Base-by-base conservation (phyloP, 2,329 filamentous ascomycete genomes). In the Penicillium sp. region DNA sequence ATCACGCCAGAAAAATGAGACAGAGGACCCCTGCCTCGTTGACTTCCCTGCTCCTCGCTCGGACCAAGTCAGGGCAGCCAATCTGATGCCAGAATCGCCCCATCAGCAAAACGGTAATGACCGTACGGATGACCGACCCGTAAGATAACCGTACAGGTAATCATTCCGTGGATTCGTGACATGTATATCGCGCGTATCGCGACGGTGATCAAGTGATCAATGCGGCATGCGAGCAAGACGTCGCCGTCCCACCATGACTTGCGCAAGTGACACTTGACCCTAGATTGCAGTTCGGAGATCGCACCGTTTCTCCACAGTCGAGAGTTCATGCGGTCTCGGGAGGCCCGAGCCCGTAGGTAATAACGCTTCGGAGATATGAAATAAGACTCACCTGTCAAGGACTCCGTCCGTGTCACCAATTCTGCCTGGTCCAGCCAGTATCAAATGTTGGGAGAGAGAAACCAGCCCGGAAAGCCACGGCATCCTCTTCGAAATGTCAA, bases 381-480 rank as follows among this genome's bases (percentile, higher is more conserved):
- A 66, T 58, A 62, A 57, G 63, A 63, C 90, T 87, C 85, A 97
- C 92, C 90, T 95, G 78, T 97, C 92, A 73, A 96, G 77, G 70
- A 85, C 80, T 58, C 90, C 86, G 71, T 95, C 82, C 25, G 87
- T 83, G 64, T 82, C 81, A 68, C 88, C 90, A 58, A 95, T 73
- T 73, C 75, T 82, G 64, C 90, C 89, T 58, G 89, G 89, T 22
- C 91, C 90, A 64, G 79, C 78, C 66, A 92, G 74, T 64, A 85
- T 80, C 61, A 84, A 79, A 79, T 88, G 86, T 74, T 94, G 90
- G 61, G 87, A 70, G 72, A 96, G 81, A 51, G 88, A 88, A 54
- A 94, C 70, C 61, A 83, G 76, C 67, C 90, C 90, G 67, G 80
- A 81, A 50, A 96, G 81, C 92, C 92, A 97, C 57, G 92, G 92